Base-by-base conservation (phyloP, 2,329 filamentous ascomycete genomes). In the Annulohypoxylon truncatum region DNA sequence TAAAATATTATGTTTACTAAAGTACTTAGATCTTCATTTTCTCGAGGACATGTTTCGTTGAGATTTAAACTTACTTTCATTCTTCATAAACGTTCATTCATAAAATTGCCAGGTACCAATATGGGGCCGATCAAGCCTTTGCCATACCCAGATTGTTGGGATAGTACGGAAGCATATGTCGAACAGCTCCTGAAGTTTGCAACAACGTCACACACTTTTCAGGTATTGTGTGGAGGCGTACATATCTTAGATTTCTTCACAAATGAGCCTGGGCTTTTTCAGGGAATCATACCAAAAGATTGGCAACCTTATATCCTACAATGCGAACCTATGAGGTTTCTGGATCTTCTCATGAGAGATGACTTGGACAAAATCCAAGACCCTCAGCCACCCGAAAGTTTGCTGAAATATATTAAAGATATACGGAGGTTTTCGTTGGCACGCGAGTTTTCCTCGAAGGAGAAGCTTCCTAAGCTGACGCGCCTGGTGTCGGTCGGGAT, bases 171-270 rank as follows among this genome's bases (percentile, higher is more conserved):
- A 50, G 86, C 89, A 56, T 99, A 97, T 78, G 86, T 97, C 51
- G 84, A 92, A 24, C 89, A 89, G 15, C 86, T 98, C 10, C 84
- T 98, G 24, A 77, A 88, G 18, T 97, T 98, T 74, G 87, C 90
- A 1, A 89, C 89, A 4, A 89, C 88, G 1, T 92, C 91, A 47
- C 87, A 90, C 57, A 83, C 93, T 1, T 94, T 97, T 72, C 91
- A 93, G 70, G 93, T 92, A 24, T 85, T 99, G n/a, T 97, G 94
- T 76, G 96, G 96, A 57, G 94, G 95, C n/a, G 92, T 98, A 0
- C 96, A 99, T 76, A 94, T 99, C 68, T 85, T 98, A 61, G 96
- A 99, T 78, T 98, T 99, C 80, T 93, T 97, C 81, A 97, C 94
- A 1, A 88, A 89, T 42, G 88, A 93, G 50, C 92, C 93, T 4